phyloP scores from a whole-genome alignment of 2,329 filamentous ascomycete genomes.

The Dactylonectria macrodidyma region DNA sequence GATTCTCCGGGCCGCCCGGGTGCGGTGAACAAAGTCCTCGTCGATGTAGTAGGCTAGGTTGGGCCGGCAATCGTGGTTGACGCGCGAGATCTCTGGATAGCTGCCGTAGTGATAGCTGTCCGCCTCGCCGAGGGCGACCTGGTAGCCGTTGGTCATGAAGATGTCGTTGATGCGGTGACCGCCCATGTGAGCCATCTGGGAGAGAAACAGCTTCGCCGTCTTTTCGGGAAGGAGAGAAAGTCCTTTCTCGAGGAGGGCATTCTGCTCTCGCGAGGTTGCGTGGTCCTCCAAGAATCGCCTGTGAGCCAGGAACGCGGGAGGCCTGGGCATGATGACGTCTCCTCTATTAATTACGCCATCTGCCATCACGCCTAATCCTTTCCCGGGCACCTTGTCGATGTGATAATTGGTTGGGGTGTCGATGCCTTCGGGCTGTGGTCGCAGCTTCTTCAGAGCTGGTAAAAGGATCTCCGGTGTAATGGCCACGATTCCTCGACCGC shows the following conservation, averaged over 20 bases:
- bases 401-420: background rate
- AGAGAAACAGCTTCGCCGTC: slow-evolving; percentile 8
- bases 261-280: background rate
- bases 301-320: slow-evolving; percentile 13
- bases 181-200: background rate
- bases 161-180: slow-evolving; percentile 17
- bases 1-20: background rate
- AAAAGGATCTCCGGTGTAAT: slow-evolving; percentile 3
- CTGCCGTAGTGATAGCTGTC: slow-evolving; percentile 3
- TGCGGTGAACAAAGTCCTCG: slow-evolving; percentile 9
- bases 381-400: slow-evolving; percentile 12
- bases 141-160: slow-evolving; percentile 13
- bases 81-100: slow-evolving; percentile 12
- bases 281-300: background rate
- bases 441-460: background rate
- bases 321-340: slow-evolving; percentile 8
- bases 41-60: slow-evolving; percentile 25
- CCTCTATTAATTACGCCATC: slow-evolving; percentile 6
- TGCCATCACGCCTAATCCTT: slow-evolving; percentile 20
- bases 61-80: slow-evolving; percentile 26
- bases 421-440: background rate
- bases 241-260: slow-evolving; percentile 8
- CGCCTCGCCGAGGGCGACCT: background rate
- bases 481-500: slow-evolving; percentile 14
- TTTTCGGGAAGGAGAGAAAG: background rate